Conservation (phyloP, 2,329 filamentous ascomycete genomes). For the Aspergillus fischeri region DNA sequence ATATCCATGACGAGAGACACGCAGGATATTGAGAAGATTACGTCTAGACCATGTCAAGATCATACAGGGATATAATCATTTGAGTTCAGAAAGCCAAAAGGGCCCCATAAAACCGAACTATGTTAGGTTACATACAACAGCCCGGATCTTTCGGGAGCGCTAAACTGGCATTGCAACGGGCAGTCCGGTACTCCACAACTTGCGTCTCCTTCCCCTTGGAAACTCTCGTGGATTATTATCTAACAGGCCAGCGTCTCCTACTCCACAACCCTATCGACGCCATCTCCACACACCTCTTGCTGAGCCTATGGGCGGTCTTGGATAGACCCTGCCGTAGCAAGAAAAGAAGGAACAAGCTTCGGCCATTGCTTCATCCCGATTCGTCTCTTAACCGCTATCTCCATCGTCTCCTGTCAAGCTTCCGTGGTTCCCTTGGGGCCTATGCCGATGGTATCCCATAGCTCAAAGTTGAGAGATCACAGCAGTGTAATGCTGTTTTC, state of each 20-base stretch:
- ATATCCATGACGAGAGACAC: background rate
- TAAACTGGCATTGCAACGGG: background rate
- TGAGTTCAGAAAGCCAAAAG: background rate
- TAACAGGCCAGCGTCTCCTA: background rate
- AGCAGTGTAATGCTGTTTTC: conserved; percentile 4
- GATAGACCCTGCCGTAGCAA: background rate
- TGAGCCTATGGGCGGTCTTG: background rate
- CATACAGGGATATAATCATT: background rate
- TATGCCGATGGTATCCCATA: conserved; percentile 10
- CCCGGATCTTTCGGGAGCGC: background rate
- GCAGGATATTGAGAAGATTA: conserved; percentile 4
- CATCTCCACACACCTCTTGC: background rate
- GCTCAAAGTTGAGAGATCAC: conserved; percentile 10
- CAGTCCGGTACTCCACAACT: background rate
- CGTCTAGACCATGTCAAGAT: background rate
- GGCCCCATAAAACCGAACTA: background rate
- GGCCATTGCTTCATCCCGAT: background rate
- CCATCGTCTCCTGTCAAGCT: background rate
- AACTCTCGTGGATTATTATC: background rate
- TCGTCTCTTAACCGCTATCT: background rate
- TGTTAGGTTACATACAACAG: background rate
- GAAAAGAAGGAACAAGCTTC: background rate
- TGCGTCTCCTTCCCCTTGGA: too few species aligned
- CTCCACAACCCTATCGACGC: background rate
- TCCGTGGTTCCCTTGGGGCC: conserved; percentile 2